A percentile compares a stretch with the other conserved stretches of the same genome.
phyloP scores from a whole-genome alignment of 1,284 basidiomycete species.

The Schizopora paradoxa region DNA sequence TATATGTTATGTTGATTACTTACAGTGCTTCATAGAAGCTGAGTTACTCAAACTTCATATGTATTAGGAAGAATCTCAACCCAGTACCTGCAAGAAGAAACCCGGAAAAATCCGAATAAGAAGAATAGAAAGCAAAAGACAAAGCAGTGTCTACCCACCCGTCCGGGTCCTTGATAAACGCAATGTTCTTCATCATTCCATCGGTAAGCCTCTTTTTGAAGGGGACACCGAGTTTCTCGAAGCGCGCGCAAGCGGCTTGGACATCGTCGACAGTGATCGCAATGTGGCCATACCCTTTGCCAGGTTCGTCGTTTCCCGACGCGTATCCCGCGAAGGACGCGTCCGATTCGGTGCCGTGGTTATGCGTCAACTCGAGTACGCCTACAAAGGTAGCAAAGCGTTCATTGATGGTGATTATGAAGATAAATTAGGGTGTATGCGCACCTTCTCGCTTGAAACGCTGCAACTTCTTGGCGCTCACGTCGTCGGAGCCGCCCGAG shows the following conservation, averaged over 20 bases:
- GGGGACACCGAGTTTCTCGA: conserved; percentile 75
- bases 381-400: conserved; percentile 41
- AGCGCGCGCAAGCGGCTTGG: conserved; percentile 77
- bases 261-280: conserved; percentile 83
- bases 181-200: conserved; percentile 82
- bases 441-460: conserved; percentile 65
- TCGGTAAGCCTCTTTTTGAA: conserved; percentile 90
- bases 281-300: conserved; percentile 82
- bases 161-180: conserved; percentile 88
- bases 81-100: no score
- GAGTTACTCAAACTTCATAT: no score
- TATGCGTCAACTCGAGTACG: conserved; percentile 84
- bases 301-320: conserved; percentile 81
- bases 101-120: no score
- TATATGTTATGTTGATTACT: no score
- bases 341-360: conserved; percentile 86
- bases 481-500: conserved; percentile 39
- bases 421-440: no score
- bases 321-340: conserved; percentile 74
- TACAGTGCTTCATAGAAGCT: no score
- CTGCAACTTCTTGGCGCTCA: conserved; percentile 42
- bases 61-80: no score
- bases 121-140: no score
- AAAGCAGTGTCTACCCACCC: no score
- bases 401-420: no score